These are phyloP conservation scores for Hyaloperonospora brassicae DNA, from an alignment of 352 stramenopile species.

Conservation along the genomic window DNA sequence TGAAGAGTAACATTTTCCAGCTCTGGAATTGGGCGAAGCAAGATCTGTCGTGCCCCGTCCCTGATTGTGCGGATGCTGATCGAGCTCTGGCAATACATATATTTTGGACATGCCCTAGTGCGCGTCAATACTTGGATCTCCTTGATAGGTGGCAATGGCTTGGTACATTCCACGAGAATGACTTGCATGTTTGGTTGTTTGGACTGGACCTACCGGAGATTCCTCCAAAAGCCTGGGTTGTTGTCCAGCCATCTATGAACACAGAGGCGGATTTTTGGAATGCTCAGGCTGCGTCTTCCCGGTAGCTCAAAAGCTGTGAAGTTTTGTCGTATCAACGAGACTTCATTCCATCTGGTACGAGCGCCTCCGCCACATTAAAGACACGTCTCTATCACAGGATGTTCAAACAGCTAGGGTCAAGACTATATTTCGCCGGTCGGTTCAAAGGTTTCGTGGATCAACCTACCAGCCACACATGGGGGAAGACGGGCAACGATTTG, in stretches of 20 bases:
- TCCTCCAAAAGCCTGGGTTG: background rate
- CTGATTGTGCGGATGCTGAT: background rate
- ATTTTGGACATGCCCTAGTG: no score
- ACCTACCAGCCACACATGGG: background rate
- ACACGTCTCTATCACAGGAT: no score
- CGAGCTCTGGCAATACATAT: no score
- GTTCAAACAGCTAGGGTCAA: no score
- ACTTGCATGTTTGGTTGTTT: no score
- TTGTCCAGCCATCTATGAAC: background rate
- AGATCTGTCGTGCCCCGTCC: background rate
- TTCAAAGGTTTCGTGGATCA: background rate
- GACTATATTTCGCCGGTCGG: background rate
- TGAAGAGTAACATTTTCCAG: background rate
- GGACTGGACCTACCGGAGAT: background rate
- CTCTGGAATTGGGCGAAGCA: background rate
- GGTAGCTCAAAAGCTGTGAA: background rate
- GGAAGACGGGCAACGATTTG: background rate
- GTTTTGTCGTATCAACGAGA: no score
- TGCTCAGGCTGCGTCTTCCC: background rate
- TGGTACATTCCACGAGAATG: no score
- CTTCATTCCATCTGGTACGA: no score
- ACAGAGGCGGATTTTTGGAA: background rate
- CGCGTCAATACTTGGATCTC: background rate
- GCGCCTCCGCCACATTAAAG: no score
- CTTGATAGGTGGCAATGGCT: no score